These are phyloP conservation scores for Trichoderma orchidacearum DNA, from an alignment of 495 filamentous ascomycete species.

Conservation along the genomic window DNA sequence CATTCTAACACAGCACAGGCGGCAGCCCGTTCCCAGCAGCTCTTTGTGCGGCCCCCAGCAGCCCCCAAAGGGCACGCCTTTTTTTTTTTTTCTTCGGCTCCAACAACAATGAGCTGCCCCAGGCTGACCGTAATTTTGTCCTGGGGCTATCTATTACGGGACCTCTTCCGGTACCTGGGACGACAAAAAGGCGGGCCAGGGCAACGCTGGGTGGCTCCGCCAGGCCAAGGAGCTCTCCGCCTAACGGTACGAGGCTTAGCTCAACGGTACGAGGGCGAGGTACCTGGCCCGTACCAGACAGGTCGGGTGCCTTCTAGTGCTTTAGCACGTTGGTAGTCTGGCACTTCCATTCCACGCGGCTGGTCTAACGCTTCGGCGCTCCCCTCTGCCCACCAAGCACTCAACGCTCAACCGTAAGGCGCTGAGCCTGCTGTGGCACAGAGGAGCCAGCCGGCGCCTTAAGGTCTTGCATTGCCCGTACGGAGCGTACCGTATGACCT, in stretches of 20 bases:
- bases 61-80: too few species aligned
- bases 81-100: too few species aligned
- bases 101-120: background rate
- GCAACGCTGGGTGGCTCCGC: background rate
- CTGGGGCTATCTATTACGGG: background rate
- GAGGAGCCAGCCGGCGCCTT: too few species aligned
- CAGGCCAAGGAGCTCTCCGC: background rate
- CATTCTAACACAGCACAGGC: too few species aligned
- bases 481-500: too few species aligned
- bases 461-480: too few species aligned
- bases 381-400: too few species aligned
- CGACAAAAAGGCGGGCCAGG: constrained; percentile 1
- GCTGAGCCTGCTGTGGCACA: too few species aligned
- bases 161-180: background rate
- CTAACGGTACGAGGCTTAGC: background rate
- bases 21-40: too few species aligned
- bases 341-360: background rate
- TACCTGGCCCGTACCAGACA: background rate
- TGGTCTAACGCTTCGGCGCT: too few species aligned
- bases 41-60: background rate
- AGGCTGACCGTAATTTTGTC: background rate
- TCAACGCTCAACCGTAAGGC: too few species aligned
- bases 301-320: background rate
- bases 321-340: too few species aligned
- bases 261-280: background rate